Percentiles rank a stretch among this genome's conserved stretches.
Evolutionary conservation across 2,329 filamentous ascomycete genomes (phyloP).

Genomic region (Colletotrichum sp.): DNA sequence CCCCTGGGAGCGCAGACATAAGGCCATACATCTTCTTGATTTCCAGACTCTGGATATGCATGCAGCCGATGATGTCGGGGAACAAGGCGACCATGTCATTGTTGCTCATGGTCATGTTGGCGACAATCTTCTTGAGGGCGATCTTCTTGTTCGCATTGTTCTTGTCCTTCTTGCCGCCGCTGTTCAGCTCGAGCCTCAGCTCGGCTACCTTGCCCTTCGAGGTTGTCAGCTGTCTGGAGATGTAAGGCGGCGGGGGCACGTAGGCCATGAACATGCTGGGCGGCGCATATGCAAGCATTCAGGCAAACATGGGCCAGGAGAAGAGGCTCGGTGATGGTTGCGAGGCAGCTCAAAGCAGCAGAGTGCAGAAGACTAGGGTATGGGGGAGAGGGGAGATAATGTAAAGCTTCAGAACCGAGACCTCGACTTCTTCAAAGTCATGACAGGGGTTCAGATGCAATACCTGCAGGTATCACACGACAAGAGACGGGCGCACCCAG

Average conservation of each 20-base stretch:
- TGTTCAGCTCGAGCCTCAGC: slow-evolving; percentile 91
- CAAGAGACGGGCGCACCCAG: not conserved
- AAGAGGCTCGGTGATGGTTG: not conserved
- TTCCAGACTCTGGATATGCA: slow-evolving; percentile 92
- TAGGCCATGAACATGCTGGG: slow-evolving; percentile 60
- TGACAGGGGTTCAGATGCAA: not conserved
- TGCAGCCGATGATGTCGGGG: slow-evolving; percentile 92
- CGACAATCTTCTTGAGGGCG: slow-evolving; percentile 98
- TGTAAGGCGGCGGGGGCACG: slow-evolving; percentile 47
- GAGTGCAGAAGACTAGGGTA: not conserved
- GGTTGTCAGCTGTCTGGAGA: slow-evolving; percentile 57
- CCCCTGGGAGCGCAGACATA: not conserved
- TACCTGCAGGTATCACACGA: not conserved
- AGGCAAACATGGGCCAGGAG: not conserved
- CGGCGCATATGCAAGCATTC: slow-evolving; percentile 4
- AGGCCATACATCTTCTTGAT: slow-evolving; percentile 96
- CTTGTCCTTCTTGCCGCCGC: slow-evolving; percentile 97
- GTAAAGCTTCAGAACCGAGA: not conserved
- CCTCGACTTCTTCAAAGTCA: not conserved
- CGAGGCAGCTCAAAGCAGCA: not conserved
- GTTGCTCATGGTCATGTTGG: slow-evolving; percentile 99
- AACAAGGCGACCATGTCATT: slow-evolving; percentile 99
- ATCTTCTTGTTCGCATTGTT: slow-evolving; percentile 95
- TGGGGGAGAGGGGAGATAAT: not conserved
- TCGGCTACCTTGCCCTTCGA: slow-evolving; percentile 98